phyloP scores from a whole-genome alignment of 169 alveolate species.

The Plasmodium gonderi region DNA sequence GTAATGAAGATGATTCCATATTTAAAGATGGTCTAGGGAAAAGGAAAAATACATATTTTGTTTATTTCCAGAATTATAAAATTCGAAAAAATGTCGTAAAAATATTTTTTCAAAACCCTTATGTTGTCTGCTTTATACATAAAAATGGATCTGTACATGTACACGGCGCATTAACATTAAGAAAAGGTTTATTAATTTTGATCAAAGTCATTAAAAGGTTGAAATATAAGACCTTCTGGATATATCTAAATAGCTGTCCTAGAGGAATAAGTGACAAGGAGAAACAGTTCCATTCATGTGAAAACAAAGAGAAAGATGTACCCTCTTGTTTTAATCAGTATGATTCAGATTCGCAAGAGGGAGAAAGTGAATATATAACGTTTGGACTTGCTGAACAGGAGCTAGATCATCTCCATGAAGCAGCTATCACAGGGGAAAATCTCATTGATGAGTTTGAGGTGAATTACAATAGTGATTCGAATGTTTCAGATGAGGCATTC shows the following conservation, averaged over 20 bases:
- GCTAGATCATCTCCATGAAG: too few relatives aligned
- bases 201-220: conserved; percentile 65
- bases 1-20: conserved; percentile 2
- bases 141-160: conserved; percentile 62
- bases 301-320: neutral
- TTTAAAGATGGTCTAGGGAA: conserved; percentile 12
- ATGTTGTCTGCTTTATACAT: conserved; percentile 55
- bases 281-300: neutral
- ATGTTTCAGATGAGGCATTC: too few relatives aligned
- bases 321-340: neutral
- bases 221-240: conserved; percentile 72
- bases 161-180: conserved; percentile 35
- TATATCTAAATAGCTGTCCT: neutral
- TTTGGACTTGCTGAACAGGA: neutral
- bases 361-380: neutral
- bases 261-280: neutral
- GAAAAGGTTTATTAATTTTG: conserved; percentile 11
- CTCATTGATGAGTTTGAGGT: neutral
- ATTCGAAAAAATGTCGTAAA: conserved; percentile 57
- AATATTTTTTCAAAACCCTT: conserved; percentile 39
- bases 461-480: too few relatives aligned
- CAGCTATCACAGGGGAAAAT: too few relatives aligned
- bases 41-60: neutral
- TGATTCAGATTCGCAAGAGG: neutral
- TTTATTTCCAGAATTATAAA: conserved; percentile 45